phyloP scores from a whole-genome alignment of 306 rosid genomes.

The Rosa rugosa region DNA sequence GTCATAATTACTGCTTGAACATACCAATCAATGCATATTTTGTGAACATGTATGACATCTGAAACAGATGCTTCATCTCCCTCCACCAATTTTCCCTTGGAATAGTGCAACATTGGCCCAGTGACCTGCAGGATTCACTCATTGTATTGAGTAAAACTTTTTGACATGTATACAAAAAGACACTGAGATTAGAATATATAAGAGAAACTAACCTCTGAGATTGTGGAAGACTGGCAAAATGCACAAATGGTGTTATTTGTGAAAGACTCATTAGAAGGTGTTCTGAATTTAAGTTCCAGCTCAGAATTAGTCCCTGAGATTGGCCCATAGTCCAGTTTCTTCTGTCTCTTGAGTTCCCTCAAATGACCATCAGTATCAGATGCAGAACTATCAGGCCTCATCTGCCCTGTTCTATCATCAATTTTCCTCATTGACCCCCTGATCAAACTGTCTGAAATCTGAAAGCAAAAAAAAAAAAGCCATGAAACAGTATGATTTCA shows the following conservation, averaged over 20 bases:
- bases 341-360: constrained; percentile 60
- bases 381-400: constrained; percentile 48
- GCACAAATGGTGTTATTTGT: constrained; percentile 48
- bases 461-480: constrained; percentile 11
- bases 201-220: constrained; percentile 54
- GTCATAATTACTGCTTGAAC: not conserved
- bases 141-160: not conserved
- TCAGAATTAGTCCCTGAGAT: constrained; percentile 6
- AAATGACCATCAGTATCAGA: constrained; percentile 55
- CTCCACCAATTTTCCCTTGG: constrained; percentile 47
- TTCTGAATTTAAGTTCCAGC: constrained; percentile 14
- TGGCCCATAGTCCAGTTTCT: constrained; percentile 30
- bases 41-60: constrained; percentile 76
- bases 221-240: constrained; percentile 76
- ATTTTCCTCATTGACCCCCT: constrained; percentile 34
- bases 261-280: constrained; percentile 20
- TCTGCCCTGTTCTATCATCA: constrained; percentile 33
- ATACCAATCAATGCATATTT: constrained; percentile 77
- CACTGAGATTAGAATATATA: not conserved
- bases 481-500: not conserved
- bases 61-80: constrained; percentile 59
- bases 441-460: constrained; percentile 44
- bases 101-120: constrained; percentile 78
- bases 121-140: constrained; percentile 50
- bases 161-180: not conserved